Percentiles rank a stretch among this genome's conserved stretches.
Evolutionary conservation across 2,329 filamentous ascomycete species (phyloP).

Genomic region (Ophiobolus disseminans): DNA sequence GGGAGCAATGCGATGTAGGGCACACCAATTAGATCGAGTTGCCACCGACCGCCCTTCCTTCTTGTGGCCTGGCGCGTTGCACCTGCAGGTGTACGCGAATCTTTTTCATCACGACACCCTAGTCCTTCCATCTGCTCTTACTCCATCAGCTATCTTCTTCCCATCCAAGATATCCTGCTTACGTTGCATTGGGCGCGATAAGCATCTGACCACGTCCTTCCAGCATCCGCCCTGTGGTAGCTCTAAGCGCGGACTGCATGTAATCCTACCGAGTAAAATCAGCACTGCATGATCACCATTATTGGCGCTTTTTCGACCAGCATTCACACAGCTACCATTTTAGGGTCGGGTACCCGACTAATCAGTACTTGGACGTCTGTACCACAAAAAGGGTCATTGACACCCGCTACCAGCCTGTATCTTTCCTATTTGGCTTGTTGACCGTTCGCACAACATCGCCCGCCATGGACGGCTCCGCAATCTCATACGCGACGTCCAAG

Average conservation of each 20-base stretch:
- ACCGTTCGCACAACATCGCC: constrained; percentile 13
- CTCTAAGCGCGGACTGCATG: constrained; percentile 19
- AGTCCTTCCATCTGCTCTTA: constrained; percentile 14
- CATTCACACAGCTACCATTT: neutral
- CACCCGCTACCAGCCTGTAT: no score
- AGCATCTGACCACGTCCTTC: neutral
- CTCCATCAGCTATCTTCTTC: no score
- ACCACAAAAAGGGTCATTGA: neutral
- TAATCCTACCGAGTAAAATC: constrained; percentile 21
- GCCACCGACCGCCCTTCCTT: constrained; percentile 19
- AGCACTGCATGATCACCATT: constrained; percentile 14
- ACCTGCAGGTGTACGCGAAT: constrained; percentile 25
- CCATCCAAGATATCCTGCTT: no score
- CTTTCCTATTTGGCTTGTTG: constrained; percentile 5
- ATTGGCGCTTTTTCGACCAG: no score
- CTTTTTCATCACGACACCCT: constrained; percentile 17
- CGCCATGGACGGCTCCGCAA: constrained; percentile 34
- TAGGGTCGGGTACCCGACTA: neutral
- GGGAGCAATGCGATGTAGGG: constrained; percentile 11
- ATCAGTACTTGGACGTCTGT: neutral
- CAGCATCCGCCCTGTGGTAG: constrained; percentile 3
- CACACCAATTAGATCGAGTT: constrained; percentile 17
- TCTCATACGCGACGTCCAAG: constrained; percentile 41
- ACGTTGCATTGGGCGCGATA: no score
- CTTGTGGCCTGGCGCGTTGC: constrained; percentile 13